phyloP scores from a whole-genome alignment of 345 rosid genomes.

The Murraya paniculata region DNA sequence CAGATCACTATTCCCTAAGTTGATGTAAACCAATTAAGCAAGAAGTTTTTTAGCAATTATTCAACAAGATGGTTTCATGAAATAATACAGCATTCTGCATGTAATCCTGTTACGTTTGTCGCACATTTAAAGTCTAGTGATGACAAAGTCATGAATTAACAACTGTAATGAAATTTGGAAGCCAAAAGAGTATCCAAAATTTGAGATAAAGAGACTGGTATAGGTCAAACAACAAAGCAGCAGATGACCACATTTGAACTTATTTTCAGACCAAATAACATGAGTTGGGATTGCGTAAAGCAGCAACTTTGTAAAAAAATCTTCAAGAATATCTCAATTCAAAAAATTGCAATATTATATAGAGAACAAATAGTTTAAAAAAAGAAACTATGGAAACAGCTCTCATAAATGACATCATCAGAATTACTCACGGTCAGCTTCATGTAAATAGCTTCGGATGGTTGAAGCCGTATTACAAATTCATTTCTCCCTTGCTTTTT shows the following conservation, averaged over 20 bases:
- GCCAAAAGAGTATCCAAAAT: neutral
- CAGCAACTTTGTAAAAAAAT: neutral
- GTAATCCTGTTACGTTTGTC: too few species aligned
- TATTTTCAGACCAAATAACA: neutral
- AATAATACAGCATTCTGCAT: neutral
- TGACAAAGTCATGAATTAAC: neutral
- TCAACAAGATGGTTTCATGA: neutral
- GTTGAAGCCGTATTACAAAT: slow-evolving; percentile 95
- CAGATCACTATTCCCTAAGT: neutral
- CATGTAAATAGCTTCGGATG: slow-evolving; percentile 97
- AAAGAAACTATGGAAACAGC: neutral
- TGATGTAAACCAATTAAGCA: neutral
- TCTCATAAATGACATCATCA: neutral
- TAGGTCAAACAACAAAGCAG: neutral
- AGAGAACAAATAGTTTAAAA: neutral
- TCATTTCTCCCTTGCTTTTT: slow-evolving; percentile 97
- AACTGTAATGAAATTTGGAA: neutral
- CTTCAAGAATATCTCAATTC: neutral
- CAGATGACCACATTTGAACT: neutral
- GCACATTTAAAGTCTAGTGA: neutral
- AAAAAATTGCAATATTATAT: neutral
- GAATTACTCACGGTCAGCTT: slow-evolving; percentile 75
- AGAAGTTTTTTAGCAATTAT: neutral
- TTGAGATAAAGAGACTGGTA: neutral
- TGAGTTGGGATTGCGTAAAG: neutral